phyloP scores from a whole-genome alignment of 1,284 basidiomycete genomes.

The Cutaneotrichosporon arboriforme region DNA sequence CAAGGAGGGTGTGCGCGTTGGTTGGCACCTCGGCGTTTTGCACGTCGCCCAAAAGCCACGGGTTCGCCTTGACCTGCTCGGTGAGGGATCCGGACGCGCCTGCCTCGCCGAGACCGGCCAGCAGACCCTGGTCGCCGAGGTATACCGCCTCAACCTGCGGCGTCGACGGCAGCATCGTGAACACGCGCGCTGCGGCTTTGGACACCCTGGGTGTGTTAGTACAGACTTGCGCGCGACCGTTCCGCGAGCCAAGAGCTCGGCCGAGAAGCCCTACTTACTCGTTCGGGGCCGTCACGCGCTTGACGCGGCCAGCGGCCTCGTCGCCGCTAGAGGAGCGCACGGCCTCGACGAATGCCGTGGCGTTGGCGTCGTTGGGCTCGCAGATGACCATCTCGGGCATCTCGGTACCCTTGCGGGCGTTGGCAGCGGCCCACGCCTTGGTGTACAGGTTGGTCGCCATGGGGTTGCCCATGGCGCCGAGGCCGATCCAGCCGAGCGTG shows the following conservation, averaged over 20 bases:
- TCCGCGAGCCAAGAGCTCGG: not conserved
- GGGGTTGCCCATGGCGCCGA: slow-evolving; percentile 44
- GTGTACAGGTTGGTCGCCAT: slow-evolving; percentile 46
- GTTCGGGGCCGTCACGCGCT: slow-evolving; percentile 6
- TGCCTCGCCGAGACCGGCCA: slow-evolving; percentile 49
- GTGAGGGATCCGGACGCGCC: slow-evolving; percentile 42
- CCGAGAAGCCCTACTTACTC: slow-evolving; percentile 7
- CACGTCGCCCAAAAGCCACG: slow-evolving; percentile 10
- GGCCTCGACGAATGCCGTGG: slow-evolving; percentile 26
- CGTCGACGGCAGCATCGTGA: slow-evolving; percentile 52
- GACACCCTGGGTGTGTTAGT: slow-evolving; percentile 42
- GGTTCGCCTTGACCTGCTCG: slow-evolving; percentile 43
- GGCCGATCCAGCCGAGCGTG: slow-evolving; percentile 44
- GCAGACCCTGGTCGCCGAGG: slow-evolving; percentile 30
- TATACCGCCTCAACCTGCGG: slow-evolving; percentile 49
- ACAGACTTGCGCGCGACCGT: too few relatives aligned
- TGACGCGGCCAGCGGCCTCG: slow-evolving; percentile 14
- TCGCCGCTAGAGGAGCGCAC: slow-evolving; percentile 5
- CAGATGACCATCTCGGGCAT: slow-evolving; percentile 38
- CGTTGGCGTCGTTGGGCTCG: slow-evolving; percentile 33
- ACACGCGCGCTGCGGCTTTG: slow-evolving; percentile 44
- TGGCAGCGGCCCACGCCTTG: slow-evolving; percentile 28
- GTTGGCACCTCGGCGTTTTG: not conserved
- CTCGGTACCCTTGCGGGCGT: slow-evolving; percentile 1
- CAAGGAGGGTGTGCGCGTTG: slow-evolving; percentile 34